These are phyloP conservation scores for Imleria badia DNA, from an alignment of 768 basidiomycete genomes.

Conservation along the genomic window DNA sequence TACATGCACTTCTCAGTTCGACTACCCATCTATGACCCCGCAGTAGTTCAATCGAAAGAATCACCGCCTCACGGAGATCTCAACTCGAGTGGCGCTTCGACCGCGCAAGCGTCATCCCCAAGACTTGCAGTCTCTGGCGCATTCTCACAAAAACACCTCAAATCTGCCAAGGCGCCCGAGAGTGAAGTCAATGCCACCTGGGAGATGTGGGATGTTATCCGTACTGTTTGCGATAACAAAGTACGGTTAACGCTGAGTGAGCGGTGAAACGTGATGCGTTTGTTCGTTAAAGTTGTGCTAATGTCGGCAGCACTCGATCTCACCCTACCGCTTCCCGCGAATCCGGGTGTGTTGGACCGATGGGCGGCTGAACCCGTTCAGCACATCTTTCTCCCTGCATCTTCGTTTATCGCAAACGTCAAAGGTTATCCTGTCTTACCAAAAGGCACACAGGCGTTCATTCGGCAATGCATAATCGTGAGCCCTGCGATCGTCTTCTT, in stretches of 20 bases:
- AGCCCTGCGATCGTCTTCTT: slow-evolving; percentile 28
- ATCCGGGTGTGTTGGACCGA: slow-evolving; percentile 70
- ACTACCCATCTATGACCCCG: slow-evolving; percentile 78
- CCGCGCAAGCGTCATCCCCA: slow-evolving; percentile 22
- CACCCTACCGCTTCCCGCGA: slow-evolving; percentile 80
- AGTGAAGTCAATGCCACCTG: slow-evolving; percentile 74
- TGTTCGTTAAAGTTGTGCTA: slow-evolving; percentile 8
- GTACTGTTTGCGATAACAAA: slow-evolving; percentile 86
- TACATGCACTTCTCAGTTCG: slow-evolving; percentile 82
- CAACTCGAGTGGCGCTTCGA: slow-evolving; percentile 26
- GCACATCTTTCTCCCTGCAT: slow-evolving; percentile 83
- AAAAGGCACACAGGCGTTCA: slow-evolving; percentile 89
- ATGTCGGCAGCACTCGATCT: slow-evolving; percentile 78
- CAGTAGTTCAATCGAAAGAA: slow-evolving; percentile 47
- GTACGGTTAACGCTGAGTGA: slow-evolving; percentile 73
- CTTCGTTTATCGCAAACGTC: slow-evolving; percentile 90
- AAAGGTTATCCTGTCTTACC: slow-evolving; percentile 97
- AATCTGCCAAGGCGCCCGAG: slow-evolving; percentile 43
- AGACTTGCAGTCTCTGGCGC: slow-evolving; percentile 13
- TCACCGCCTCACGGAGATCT: slow-evolving; percentile 29
- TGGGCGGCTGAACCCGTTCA: slow-evolving; percentile 96
- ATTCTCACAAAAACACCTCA: slow-evolving; percentile 26
- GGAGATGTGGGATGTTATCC: slow-evolving; percentile 99
- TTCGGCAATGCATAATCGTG: slow-evolving; percentile 87
- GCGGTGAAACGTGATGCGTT: slow-evolving; percentile 39